A percentile compares a stretch with the other conserved stretches of the same genome.
Conservation (phyloP, 2,329 filamentous ascomycete species). For the Neoascochyta sp. region DNA sequence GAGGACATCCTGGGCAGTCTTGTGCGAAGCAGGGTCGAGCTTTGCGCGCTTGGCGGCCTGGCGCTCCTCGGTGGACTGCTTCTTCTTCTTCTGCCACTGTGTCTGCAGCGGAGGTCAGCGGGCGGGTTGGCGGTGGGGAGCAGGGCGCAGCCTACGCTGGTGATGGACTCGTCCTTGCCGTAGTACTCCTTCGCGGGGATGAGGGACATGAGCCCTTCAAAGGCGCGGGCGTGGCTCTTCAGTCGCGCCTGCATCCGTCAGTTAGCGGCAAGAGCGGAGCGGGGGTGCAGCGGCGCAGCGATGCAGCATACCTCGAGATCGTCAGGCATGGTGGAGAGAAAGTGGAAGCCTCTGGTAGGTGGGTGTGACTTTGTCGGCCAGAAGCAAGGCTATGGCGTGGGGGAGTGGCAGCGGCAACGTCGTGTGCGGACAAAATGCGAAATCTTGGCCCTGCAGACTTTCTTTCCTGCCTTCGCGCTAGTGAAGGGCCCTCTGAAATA, state of each 20-base stretch:
- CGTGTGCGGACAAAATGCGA: constrained; percentile 27
- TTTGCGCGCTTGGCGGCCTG: constrained; percentile 68
- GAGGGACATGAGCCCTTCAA: constrained; percentile 80
- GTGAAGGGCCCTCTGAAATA: constrained; percentile 7
- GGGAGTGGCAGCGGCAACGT: constrained; percentile 16
- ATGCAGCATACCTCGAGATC: constrained; percentile 41
- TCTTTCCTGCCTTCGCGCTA: constrained; percentile 16
- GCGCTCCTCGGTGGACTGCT: constrained; percentile 84
- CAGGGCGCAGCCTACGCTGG: constrained; percentile 59
- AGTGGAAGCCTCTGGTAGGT: not conserved
- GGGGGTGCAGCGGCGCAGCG: constrained; percentile 16
- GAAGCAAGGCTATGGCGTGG: constrained; percentile 7
- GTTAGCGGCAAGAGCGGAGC: constrained; percentile 27
- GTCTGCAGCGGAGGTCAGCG: constrained; percentile 53
- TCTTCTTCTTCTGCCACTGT: constrained; percentile 94
- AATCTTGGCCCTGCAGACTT: constrained; percentile 10
- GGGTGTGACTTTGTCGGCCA: not conserved
- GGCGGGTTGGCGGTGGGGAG: constrained; percentile 5
- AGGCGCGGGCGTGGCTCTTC: constrained; percentile 64
- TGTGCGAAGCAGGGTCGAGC: constrained; percentile 83
- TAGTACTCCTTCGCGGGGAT: constrained; percentile 92
- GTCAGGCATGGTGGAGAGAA: constrained; percentile 33
- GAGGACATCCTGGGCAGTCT: constrained; percentile 90
- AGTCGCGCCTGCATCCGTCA: constrained; percentile 48
- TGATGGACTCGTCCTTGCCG: constrained; percentile 63